Base-by-base conservation (phyloP, 2,329 filamentous ascomycete species). In the Microsporum canis region DNA sequence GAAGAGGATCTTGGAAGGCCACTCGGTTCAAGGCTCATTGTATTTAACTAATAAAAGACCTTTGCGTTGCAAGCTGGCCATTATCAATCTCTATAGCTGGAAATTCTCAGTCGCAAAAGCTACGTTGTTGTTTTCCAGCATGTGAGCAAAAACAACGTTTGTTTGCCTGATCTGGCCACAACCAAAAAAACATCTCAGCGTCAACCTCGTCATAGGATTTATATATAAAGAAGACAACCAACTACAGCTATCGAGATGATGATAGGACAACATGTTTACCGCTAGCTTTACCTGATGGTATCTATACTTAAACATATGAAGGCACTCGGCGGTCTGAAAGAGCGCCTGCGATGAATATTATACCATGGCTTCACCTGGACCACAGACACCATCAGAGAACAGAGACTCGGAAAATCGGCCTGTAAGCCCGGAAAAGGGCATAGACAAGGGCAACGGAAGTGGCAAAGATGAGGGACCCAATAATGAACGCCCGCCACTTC, bases 1-100 rank as follows among this genome's bases (percentile, higher is more conserved):
- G 91, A 94, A 67, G 73, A 71, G 61, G 74, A 74, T 70, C 74
- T 73, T 67, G 71, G 69, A 69, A 75, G 71, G 65, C 68, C 70
- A 68, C 69, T 71, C 58, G 73, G 70, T 72, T 76, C 73, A 71
- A 73, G 72, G 70, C 71, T 76, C 73, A 76, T 76, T 68, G 64
- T 75, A 71, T 70, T 65, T 69, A 68, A 68, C 69, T 64, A 67
- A 63, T 68, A 61, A 61, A 63, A 65, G 59, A 64, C 65, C 38
- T 14, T 45, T 33, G 27, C 38, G 57, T 59, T 14, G 34, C 39
- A 47, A 59, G n/a, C 39, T 45, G 57, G 57, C 57, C 57, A 59
- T 59, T 29, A 45, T 59, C 57, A 47, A 41, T 47, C 34, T 39
- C 56, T 23, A 31, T 53, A n/a, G 33, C 29, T 43, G 14, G n/a